These are phyloP conservation scores for Endotrypanum monterogeii DNA, from an alignment of 208 protist genomes.

Conservation along the genomic window DNA sequence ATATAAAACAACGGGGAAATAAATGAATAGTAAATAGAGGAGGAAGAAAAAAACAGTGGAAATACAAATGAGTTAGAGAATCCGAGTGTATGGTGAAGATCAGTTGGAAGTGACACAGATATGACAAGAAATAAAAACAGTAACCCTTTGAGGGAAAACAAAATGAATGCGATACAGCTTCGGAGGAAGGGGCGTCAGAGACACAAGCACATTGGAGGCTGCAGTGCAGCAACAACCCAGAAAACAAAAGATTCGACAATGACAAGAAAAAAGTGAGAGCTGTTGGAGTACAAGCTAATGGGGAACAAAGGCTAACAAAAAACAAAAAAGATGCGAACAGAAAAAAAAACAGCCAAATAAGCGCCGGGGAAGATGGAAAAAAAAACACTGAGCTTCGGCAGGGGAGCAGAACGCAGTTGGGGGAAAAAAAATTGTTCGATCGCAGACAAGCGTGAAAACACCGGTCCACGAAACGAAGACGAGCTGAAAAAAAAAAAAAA, in stretches of 20 bases:
- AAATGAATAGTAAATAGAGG: background rate
- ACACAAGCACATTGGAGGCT: background rate
- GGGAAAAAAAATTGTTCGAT: too few species aligned
- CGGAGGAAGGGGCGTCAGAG: background rate
- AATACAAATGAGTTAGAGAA: background rate
- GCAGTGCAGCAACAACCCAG: background rate
- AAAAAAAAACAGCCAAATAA: background rate
- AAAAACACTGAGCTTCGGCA: background rate
- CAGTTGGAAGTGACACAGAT: too few species aligned
- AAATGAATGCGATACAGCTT: background rate
- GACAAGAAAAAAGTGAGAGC: background rate
- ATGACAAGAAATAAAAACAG: too few species aligned
- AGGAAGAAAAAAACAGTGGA: background rate
- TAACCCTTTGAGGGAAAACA: background rate
- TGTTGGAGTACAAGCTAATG: background rate
- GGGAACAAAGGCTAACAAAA: too few species aligned
- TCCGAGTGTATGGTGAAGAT: background rate
- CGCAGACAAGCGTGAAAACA: too few species aligned
- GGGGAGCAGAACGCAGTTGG: too few species aligned
- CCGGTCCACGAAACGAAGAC: too few species aligned
- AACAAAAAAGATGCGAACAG: background rate
- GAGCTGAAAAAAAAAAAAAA: too few species aligned
- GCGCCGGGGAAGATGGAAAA: background rate
- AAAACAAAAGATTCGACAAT: too few species aligned
- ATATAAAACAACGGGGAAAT: background rate